Conservation (phyloP, 371 early-diverging fungal genomes). For the Gilbertella persicaria region DNA sequence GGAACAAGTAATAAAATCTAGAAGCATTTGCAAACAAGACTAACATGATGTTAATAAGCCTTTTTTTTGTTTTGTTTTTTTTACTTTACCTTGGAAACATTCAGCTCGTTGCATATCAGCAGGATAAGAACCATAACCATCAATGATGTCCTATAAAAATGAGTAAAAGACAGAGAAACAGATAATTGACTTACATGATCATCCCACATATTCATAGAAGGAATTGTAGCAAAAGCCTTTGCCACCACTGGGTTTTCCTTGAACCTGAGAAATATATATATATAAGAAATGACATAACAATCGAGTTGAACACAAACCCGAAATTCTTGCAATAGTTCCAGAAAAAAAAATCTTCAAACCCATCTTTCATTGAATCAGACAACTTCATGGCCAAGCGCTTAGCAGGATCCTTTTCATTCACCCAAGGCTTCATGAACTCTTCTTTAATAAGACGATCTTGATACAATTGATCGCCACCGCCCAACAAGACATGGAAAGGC, state of each 20-base stretch:
- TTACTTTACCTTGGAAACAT: slow-evolving; percentile 25
- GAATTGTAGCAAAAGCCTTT: slow-evolving; percentile 67
- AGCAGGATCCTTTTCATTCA: slow-evolving; percentile 52
- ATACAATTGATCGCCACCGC: slow-evolving; percentile 87
- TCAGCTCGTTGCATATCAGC: slow-evolving; percentile 64
- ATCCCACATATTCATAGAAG: slow-evolving; percentile 74
- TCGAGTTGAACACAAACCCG: slow-evolving; percentile 24
- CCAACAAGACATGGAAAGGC: slow-evolving; percentile 79
- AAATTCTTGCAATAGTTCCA: slow-evolving; percentile 71
- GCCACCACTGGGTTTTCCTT: slow-evolving; percentile 41
- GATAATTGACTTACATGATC: slow-evolving; percentile 59
- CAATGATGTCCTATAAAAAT: slow-evolving; percentile 53
- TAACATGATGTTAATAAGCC: neutral
- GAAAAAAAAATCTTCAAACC: slow-evolving; percentile 72
- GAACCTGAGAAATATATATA: slow-evolving; percentile 25
- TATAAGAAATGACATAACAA: neutral
- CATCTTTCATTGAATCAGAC: slow-evolving; percentile 49
- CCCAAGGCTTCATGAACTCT: slow-evolving; percentile 62
- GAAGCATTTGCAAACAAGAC: slow-evolving; percentile 58
- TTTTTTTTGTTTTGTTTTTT: neutral
- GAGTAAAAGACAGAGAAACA: neutral
- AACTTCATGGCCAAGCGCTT: slow-evolving; percentile 37
- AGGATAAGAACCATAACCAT: slow-evolving; percentile 82
- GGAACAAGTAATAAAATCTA: slow-evolving; percentile 81
- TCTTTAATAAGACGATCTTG: slow-evolving; percentile 62